A percentile compares a stretch with the other conserved stretches of the same genome.
Conservation (phyloP, 1,284 basidiomycete genomes). For the Trichosporon sp. region DNA sequence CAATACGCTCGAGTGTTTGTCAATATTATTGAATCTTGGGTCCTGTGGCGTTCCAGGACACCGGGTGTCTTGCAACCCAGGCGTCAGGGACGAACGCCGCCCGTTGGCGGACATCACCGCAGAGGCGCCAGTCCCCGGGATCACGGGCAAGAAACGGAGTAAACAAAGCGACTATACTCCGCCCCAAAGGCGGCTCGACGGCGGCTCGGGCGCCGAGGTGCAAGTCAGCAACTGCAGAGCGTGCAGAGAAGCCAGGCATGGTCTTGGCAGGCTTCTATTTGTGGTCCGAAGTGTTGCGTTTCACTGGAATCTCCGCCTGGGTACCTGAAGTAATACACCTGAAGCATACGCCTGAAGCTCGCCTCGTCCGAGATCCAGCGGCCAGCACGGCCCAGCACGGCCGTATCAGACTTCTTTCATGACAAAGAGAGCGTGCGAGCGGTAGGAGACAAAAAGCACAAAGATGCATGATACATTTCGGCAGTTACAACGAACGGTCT, state of each 20-base stretch:
- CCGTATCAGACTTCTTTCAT: not conserved
- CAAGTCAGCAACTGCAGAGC: not conserved
- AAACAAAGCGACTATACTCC: conserved; percentile 1
- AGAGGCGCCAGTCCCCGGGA: not conserved
- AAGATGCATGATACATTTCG: not conserved
- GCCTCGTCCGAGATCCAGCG: not conserved
- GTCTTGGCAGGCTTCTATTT: not conserved
- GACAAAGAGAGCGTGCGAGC: not conserved
- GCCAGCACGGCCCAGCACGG: not conserved
- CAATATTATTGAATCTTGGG: not conserved
- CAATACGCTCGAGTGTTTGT: not conserved
- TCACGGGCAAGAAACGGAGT: not conserved
- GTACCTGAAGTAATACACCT: not conserved
- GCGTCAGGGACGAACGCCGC: not conserved
- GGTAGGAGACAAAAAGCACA: too few species aligned
- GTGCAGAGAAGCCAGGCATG: not conserved
- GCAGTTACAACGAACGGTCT: not conserved
- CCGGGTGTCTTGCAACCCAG: not conserved
- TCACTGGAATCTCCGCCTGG: not conserved
- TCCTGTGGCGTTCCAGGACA: not conserved
- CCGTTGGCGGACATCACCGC: not conserved
- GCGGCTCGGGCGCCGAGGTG: not conserved
- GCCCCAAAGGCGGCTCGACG: not conserved
- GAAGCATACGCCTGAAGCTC: too few species aligned
- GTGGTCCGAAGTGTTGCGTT: not conserved